Evolutionary conservation across 345 rosid species (phyloP).

Genomic region (Capsella bursapastoris): DNA sequence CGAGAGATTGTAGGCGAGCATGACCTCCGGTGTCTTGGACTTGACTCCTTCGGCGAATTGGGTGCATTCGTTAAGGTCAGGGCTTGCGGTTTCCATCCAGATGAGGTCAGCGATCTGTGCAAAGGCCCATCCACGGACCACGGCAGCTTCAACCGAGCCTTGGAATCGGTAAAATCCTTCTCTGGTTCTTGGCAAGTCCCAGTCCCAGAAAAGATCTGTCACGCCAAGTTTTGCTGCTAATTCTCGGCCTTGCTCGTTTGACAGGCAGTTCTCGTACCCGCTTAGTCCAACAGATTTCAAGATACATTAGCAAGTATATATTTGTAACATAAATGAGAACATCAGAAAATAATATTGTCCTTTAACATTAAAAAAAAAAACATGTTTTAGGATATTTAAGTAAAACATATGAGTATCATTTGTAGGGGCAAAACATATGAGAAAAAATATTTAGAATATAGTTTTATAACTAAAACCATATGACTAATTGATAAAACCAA

Average conservation of each 20-base stretch:
- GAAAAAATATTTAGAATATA: no score
- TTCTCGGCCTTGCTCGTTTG: conserved; percentile 72
- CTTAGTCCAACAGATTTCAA: neutral
- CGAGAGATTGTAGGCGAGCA: conserved; percentile 93
- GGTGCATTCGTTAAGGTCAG: conserved; percentile 80
- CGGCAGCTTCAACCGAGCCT: conserved; percentile 83
- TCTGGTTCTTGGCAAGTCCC: conserved; percentile 93
- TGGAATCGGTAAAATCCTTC: conserved; percentile 96
- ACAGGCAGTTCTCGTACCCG: conserved; percentile 66
- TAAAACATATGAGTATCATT: neutral
- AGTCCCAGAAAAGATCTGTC: conserved; percentile 91
- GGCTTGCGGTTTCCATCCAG: conserved; percentile 97
- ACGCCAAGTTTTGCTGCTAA: conserved; percentile 73
- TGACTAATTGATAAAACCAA: no score
- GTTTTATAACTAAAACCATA: neutral
- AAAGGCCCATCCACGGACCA: conserved; percentile 92
- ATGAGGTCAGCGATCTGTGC: conserved; percentile 78
- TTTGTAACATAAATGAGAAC: neutral
- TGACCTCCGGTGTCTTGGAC: conserved; percentile 64
- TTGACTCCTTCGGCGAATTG: conserved; percentile 77
- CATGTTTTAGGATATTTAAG: neutral
- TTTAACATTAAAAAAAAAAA: no score
- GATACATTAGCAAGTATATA: no score
- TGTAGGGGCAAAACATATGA: neutral
- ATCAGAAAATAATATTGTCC: neutral